A percentile compares a stretch with the other conserved stretches of the same genome.
Conservation (phyloP, 2,329 filamentous ascomycete species). For the Juglanconis sp. region DNA sequence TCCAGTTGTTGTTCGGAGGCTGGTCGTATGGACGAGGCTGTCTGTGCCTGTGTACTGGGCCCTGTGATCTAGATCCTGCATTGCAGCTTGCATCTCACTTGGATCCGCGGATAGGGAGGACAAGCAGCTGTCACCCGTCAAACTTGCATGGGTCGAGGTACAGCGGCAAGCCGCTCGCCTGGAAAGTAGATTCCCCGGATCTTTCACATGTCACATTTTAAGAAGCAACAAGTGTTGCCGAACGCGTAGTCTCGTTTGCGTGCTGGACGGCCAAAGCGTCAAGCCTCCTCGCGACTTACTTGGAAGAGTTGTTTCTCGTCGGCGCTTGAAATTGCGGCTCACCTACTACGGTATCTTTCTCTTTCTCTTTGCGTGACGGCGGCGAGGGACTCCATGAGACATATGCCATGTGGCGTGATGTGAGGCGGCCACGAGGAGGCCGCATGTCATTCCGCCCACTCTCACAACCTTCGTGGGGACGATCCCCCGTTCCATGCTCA, state of each 20-base stretch:
- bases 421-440: slow-evolving; percentile 11
- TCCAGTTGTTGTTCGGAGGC: background rate
- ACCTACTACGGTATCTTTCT: background rate
- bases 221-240: slow-evolving; percentile 4
- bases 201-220: slow-evolving; percentile 6
- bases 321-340: background rate
- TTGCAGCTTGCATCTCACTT: slow-evolving; percentile 16
- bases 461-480: background rate
- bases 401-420: slow-evolving; percentile 14
- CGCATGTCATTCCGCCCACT: background rate
- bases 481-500: background rate
- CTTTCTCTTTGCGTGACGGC: background rate
- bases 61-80: slow-evolving; percentile 10
- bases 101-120: slow-evolving; percentile 1
- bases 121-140: slow-evolving; percentile 17
- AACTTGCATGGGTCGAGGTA: slow-evolving; percentile 14
- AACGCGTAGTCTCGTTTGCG: background rate
- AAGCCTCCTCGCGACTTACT: background rate
- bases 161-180: slow-evolving; percentile 4
- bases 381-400: background rate
- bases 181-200: background rate
- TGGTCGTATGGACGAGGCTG: background rate
- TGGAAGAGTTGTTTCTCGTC: background rate
- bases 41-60: background rate
- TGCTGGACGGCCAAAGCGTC: background rate